phyloP scores from a whole-genome alignment of 1,284 basidiomycete genomes.

The Naganishia sp. region DNA sequence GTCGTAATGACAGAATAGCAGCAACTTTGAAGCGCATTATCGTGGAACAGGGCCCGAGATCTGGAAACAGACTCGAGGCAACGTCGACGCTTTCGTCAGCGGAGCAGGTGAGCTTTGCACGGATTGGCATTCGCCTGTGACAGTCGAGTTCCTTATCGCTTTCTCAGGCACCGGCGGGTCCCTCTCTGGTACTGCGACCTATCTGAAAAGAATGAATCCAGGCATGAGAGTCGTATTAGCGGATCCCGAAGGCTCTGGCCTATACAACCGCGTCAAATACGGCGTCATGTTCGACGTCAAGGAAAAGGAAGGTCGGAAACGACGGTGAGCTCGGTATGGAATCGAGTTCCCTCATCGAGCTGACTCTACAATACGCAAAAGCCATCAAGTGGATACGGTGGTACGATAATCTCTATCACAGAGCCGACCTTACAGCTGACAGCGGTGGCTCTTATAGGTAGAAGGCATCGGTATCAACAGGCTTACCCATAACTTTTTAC shows the following conservation, averaged over 20 bases:
- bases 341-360: not conserved
- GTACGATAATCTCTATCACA: constrained; percentile 59
- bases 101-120: constrained; percentile 68
- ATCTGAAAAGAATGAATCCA: constrained; percentile 60
- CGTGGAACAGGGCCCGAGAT: constrained; percentile 93
- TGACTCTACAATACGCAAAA: constrained; percentile 6
- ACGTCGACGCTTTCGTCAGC: constrained; percentile 83
- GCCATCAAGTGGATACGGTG: constrained; percentile 74
- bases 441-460: constrained; percentile 28
- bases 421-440: not conserved
- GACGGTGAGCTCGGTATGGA: constrained; percentile 56
- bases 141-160: constrained; percentile 1
- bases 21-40: constrained; percentile 88
- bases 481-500: constrained; percentile 76
- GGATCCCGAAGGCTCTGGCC: constrained; percentile 91
- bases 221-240: constrained; percentile 73
- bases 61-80: constrained; percentile 85
- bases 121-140: not conserved
- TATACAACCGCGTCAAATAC: constrained; percentile 91
- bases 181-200: constrained; percentile 80
- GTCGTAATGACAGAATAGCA: constrained; percentile 64
- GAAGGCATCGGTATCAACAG: constrained; percentile 65
- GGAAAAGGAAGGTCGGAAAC: constrained; percentile 92
- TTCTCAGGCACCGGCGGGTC: constrained; percentile 85
- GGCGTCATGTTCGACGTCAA: constrained; percentile 92